A percentile compares a stretch with the other conserved stretches of the same genome.
Conservation (phyloP, 1,139 yeast species). For the Kodamaea alishanica region DNA sequence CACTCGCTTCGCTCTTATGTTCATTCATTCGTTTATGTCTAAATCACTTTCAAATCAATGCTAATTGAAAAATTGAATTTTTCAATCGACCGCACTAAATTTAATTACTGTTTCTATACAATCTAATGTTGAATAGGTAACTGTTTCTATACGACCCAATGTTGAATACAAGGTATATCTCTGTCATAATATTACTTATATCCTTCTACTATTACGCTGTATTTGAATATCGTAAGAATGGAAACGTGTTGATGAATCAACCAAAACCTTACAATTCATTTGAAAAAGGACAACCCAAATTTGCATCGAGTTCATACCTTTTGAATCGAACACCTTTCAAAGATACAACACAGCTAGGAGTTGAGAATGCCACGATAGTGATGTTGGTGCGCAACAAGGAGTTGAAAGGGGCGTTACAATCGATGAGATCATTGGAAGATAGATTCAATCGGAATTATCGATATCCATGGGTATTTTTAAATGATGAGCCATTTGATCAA, state of each 20-base stretch:
- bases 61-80: too few relatives aligned
- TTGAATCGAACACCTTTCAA: slow-evolving; percentile 23
- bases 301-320: slow-evolving; percentile 44
- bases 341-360: slow-evolving; percentile 37
- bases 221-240: background rate
- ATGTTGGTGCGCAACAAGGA: slow-evolving; percentile 46
- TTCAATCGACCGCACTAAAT: too few relatives aligned
- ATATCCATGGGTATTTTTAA: slow-evolving; percentile 47
- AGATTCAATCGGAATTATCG: slow-evolving; percentile 43
- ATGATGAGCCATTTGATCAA: slow-evolving; percentile 41
- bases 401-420: slow-evolving; percentile 37
- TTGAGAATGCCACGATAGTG: slow-evolving; percentile 50
- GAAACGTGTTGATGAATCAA: background rate
- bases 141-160: too few relatives aligned
- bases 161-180: background rate
- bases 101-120: too few relatives aligned
- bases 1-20: too few relatives aligned
- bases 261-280: slow-evolving; percentile 9
- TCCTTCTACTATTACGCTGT: slow-evolving; percentile 9
- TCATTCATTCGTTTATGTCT: too few relatives aligned
- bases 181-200: slow-evolving; percentile 3
- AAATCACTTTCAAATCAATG: too few relatives aligned
- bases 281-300: slow-evolving; percentile 25
- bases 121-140: too few relatives aligned
- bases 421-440: slow-evolving; percentile 46